Conservation (phyloP, 305 asterid genomes). For the Withania somnifera region DNA sequence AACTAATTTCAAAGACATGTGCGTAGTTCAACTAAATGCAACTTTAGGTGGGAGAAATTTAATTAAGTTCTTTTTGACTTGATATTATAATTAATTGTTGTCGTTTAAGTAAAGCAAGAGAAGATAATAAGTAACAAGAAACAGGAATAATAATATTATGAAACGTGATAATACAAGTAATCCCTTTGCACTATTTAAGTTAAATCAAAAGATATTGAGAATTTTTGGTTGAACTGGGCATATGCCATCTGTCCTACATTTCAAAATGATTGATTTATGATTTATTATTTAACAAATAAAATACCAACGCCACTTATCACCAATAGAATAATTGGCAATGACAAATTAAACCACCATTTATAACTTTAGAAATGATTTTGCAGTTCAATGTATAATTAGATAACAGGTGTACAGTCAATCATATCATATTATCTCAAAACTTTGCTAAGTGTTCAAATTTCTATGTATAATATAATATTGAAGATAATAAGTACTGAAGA, state of each 20-base stretch:
- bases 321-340: background rate
- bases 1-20: background rate
- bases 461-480: too few relatives aligned
- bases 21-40: background rate
- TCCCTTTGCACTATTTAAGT: background rate
- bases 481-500: too few relatives aligned
- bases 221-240: background rate
- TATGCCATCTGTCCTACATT: slow-evolving; percentile 8
- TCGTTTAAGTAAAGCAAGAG: slow-evolving; percentile 1
- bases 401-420: background rate
- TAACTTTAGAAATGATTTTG: background rate
- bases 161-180: background rate
- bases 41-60: background rate
- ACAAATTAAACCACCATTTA: background rate
- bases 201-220: background rate
- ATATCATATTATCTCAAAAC: background rate
- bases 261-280: background rate
- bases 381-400: background rate
- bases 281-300: background rate
- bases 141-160: background rate
- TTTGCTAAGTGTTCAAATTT: background rate
- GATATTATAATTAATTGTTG: background rate
- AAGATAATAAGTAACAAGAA: background rate
- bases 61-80: background rate
- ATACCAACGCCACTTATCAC: background rate